Percentiles rank a stretch among this genome's conserved stretches.
phyloP scores from a whole-genome alignment of 805 yeast genomes.

The Alloascoidea hylecoeti region DNA sequence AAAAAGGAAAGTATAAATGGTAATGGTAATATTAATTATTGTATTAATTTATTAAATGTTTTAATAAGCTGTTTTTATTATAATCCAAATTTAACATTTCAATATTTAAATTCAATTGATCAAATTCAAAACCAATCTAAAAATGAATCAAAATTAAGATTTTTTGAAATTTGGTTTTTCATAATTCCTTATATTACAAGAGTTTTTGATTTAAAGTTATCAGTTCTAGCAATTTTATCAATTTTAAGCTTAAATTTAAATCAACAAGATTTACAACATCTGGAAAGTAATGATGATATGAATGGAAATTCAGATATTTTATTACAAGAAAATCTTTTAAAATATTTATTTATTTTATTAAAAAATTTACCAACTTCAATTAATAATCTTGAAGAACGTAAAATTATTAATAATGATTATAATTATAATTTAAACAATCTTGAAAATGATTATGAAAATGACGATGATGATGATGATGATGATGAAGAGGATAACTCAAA shows the following conservation, averaged over 20 bases:
- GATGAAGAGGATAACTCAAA: slow-evolving; percentile 18
- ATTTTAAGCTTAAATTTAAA: slow-evolving; percentile 16
- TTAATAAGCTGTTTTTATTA: slow-evolving; percentile 51
- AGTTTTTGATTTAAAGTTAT: slow-evolving; percentile 72
- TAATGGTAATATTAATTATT: slow-evolving; percentile 14
- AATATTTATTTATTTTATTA: slow-evolving; percentile 70
- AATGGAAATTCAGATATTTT: slow-evolving; percentile 35
- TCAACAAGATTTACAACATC: slow-evolving; percentile 26
- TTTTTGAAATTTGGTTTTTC: slow-evolving; percentile 58
- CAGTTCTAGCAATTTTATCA: slow-evolving; percentile 47
- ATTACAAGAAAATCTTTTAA: too few relatives aligned
- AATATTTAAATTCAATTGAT: slow-evolving; percentile 34
- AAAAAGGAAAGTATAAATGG: neutral
- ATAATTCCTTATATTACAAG: slow-evolving; percentile 39
- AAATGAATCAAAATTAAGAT: too few relatives aligned
- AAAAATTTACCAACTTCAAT: slow-evolving; percentile 46
- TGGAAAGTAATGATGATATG: slow-evolving; percentile 34
- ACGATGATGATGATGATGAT: slow-evolving; percentile 15
- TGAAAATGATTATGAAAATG: slow-evolving; percentile 16
- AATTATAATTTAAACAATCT: too few relatives aligned
- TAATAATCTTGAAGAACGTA: slow-evolving; percentile 40
- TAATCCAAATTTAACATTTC: slow-evolving; percentile 39
- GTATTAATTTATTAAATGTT: slow-evolving; percentile 41
- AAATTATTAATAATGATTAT: too few relatives aligned
- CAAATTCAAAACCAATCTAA: too few relatives aligned